Percentiles rank a stretch among this genome's conserved stretches.
phyloP scores from a whole-genome alignment of 2,329 filamentous ascomycete genomes.

The Ambrosiella beaveri region DNA sequence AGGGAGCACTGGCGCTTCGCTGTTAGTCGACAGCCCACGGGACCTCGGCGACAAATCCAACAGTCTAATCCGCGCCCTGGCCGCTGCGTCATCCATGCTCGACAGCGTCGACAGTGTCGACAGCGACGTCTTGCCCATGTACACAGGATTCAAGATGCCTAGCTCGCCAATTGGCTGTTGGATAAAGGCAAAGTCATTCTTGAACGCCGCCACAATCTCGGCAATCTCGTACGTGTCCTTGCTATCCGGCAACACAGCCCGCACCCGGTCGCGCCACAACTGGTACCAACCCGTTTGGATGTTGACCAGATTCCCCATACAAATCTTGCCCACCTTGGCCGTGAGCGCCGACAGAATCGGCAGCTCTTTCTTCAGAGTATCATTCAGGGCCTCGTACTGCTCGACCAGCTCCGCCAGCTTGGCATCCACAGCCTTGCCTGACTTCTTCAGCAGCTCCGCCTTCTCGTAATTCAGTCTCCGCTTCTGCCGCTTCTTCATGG shows the following conservation, averaged over 20 bases:
- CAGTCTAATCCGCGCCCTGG: constrained; percentile 31
- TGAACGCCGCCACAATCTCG: constrained; percentile 63
- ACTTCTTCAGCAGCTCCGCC: constrained; percentile 57
- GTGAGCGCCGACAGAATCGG: constrained; percentile 69
- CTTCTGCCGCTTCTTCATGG: constrained; percentile 91
- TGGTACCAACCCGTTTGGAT: constrained; percentile 72
- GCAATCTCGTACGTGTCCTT: constrained; percentile 45
- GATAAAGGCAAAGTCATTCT: constrained; percentile 58
- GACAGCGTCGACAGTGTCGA: constrained; percentile 43
- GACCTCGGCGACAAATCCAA: constrained; percentile 33
- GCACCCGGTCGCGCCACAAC: constrained; percentile 71
- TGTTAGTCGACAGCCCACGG: constrained; percentile 43
- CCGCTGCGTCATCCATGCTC: constrained; percentile 31
- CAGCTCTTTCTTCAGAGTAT: constrained; percentile 81
- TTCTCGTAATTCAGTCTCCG: constrained; percentile 79
- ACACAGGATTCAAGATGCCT: constrained; percentile 61
- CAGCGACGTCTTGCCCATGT: constrained; percentile 38
- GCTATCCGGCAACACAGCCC: constrained; percentile 49
- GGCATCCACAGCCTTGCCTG: constrained; percentile 72
- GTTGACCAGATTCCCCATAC: constrained; percentile 65
- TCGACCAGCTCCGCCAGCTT: constrained; percentile 72
- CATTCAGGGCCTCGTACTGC: constrained; percentile 79
- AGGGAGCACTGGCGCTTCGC: constrained; percentile 44
- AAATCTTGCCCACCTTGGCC: constrained; percentile 67
- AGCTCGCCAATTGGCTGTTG: constrained; percentile 56